Base-by-base conservation (phyloP, 2,329 filamentous ascomycete genomes). In the Beauveria pseudobassiana region DNA sequence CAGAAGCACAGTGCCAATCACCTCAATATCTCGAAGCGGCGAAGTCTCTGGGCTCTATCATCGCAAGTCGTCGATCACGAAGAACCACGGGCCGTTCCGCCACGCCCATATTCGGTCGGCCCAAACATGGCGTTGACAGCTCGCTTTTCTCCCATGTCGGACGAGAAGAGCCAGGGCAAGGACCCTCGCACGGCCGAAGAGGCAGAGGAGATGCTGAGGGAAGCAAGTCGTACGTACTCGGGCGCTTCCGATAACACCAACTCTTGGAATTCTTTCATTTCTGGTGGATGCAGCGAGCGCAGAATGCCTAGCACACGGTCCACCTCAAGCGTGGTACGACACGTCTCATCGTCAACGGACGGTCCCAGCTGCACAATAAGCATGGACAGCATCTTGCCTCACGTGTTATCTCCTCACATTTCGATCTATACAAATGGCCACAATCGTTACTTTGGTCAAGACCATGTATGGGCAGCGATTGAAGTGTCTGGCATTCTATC, bases 401-500 rank as follows among this genome's bases (percentile, higher is more conserved):
- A 56, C 45, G 63, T 66, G 9, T 57, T 67, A 10, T 65, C 54
- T 6, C 65, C 65, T 3, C 61, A 63, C 59, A 62, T 63, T 38
- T 61, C 40, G 43, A 64, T 61, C 18, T 59, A 53, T 4, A 40
- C 63, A 16, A 61, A 63, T 59, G 62, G 26, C 9, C 63, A 51
- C 26, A 45, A 62, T 24, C 46, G 58, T 3, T 49, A 63, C n/a
- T 61, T 64, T 55, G 62, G 61, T 24, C 60, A 62, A 48, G 28
- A 38, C 34, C 49, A 34, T 20, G 30, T 67, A n/a, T 67, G 65
- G 65, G 63, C 61, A 12, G 63, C 64, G 14, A 43, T 67, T 30
- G 62, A 67, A 53, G 63, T 67, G 3, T 63, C 64, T 2, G 65
- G 64, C 12, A 62, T 63, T 50, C 55, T 67, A 2, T 64, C 64